Base-by-base conservation (phyloP, 1,139 yeast species). In the Magnusiomyces paraingens region DNA sequence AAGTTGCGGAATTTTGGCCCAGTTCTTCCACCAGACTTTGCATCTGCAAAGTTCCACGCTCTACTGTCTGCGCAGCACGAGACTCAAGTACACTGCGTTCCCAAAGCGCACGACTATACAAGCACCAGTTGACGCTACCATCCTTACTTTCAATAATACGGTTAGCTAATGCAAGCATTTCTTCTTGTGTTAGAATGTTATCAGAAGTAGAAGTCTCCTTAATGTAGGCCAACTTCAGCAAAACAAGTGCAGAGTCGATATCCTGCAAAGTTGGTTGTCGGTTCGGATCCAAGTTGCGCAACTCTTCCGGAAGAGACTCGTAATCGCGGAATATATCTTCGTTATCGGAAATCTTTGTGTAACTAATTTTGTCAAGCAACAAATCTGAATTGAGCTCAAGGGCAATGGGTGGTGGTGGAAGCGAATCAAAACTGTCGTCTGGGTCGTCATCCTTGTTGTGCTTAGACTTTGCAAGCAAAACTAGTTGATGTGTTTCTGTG, bases 41-140 rank as follows among this genome's bases (percentile, higher is more conserved):
- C 84, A 94, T 84, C 70, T 94, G 99, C 53, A 93, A 74, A 14
- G 91, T 83, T 52, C 98, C 98, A 68, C 99, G 80, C 70, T 94
- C 99, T 21, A 91, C 84, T 0, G 98, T 91, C 65, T 87, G 83
- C 2, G 95, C 83, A 59, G 83, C 84, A 47, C 77, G 77, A 0
- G 96, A 81, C 68, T 94, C 99, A 46, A 91, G 73, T 17, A 87
- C 63, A 12, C 96, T 88, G 66, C 99, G 79, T 63, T 86, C 88
- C 96, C 98, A 91, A 53, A 94, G 73, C 0, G 96, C 89, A 60
- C 94, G 76, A 2, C 94, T 81, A 64, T 84, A 89, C 2, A 93
- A 69, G 0, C 87, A 72, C 95, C 97, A 90, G 68, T 87, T 86
- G 32, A 80, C 78, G 1, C 73, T 64, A 1, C 73, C 70, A 3